Percentiles rank a stretch among this genome's conserved stretches.
phyloP scores from a whole-genome alignment of 2,329 filamentous ascomycete genomes.

The Thielaviopsis populi region DNA sequence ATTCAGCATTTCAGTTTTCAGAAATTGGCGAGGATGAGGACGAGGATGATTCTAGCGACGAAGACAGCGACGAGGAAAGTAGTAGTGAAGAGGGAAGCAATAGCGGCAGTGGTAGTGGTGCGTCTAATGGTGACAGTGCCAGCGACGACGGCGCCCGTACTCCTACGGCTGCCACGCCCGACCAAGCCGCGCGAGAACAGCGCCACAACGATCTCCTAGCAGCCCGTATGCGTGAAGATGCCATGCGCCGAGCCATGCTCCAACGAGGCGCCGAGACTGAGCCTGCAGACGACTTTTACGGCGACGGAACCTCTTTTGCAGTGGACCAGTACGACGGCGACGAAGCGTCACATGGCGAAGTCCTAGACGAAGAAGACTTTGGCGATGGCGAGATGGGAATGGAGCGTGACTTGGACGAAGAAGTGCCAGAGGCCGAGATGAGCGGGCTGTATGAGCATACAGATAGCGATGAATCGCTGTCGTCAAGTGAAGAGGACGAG shows the following conservation, averaged over 20 bases:
- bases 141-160: constrained; percentile 20
- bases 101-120: constrained; percentile 26
- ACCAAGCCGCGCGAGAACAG: constrained; percentile 27
- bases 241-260: constrained; percentile 35
- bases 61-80: background rate
- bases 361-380: constrained; percentile 50
- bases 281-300: constrained; percentile 34
- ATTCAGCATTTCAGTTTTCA: constrained; percentile 21
- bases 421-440: constrained; percentile 47
- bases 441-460: constrained; percentile 59
- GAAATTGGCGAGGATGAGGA: constrained; percentile 30
- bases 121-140: constrained; percentile 9
- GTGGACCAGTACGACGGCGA: constrained; percentile 7
- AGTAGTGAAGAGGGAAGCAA: background rate
- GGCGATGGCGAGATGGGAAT: constrained; percentile 35
- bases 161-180: constrained; percentile 19
- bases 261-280: constrained; percentile 26
- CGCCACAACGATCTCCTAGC: constrained; percentile 35
- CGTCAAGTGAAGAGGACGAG: constrained; percentile 33
- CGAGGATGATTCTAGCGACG: constrained; percentile 22
- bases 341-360: constrained; percentile 28
- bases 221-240: constrained; percentile 42
- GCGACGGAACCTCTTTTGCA: constrained; percentile 31
- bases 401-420: constrained; percentile 56
- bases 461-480: constrained; percentile 53